Percentiles rank a stretch among this genome's conserved stretches.
These are phyloP conservation scores for Inga laurina DNA, from an alignment of 306 rosid genomes.

Conservation along the genomic window DNA sequence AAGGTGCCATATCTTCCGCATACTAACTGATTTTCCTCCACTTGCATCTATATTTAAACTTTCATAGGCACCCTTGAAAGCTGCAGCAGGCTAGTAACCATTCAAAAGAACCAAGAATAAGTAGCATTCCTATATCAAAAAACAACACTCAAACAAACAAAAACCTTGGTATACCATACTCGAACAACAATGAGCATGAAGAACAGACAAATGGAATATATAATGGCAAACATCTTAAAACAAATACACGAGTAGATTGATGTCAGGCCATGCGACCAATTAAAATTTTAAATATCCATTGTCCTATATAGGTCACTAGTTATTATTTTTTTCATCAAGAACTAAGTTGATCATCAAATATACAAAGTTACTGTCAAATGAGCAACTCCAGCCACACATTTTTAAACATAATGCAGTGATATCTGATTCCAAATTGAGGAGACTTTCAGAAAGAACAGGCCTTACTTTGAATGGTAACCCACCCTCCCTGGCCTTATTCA, in stretches of 20 bases:
- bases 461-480: conserved; percentile 83
- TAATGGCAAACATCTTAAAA: conserved; percentile 21
- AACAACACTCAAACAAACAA: not conserved
- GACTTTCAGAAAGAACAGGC: not conserved
- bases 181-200: not conserved
- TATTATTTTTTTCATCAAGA: not conserved
- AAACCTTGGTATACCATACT: not conserved
- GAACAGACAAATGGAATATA: conserved; percentile 3
- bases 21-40: conserved; percentile 88
- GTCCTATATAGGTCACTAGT: conserved; percentile 6
- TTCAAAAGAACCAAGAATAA: conserved; percentile 6
- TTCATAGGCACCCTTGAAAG: conserved; percentile 86
- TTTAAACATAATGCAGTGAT: conserved; percentile 5
- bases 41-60: conserved; percentile 70
- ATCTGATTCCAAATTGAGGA: conserved; percentile 21
- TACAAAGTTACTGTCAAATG: not conserved
- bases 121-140: not conserved
- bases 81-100: conserved; percentile 71
- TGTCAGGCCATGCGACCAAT: conserved; percentile 12
- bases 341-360: conserved; percentile 26
- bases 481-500: conserved; percentile 85
- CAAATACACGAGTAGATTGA: conserved; percentile 3
- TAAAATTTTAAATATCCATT: conserved; percentile 16
- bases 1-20: conserved; percentile 98
- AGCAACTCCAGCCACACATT: conserved; percentile 17